A percentile compares a stretch with the other conserved stretches of the same genome.
These are phyloP conservation scores for Penicillium polonicum DNA, from an alignment of 2,329 filamentous ascomycete genomes.

Conservation along the genomic window DNA sequence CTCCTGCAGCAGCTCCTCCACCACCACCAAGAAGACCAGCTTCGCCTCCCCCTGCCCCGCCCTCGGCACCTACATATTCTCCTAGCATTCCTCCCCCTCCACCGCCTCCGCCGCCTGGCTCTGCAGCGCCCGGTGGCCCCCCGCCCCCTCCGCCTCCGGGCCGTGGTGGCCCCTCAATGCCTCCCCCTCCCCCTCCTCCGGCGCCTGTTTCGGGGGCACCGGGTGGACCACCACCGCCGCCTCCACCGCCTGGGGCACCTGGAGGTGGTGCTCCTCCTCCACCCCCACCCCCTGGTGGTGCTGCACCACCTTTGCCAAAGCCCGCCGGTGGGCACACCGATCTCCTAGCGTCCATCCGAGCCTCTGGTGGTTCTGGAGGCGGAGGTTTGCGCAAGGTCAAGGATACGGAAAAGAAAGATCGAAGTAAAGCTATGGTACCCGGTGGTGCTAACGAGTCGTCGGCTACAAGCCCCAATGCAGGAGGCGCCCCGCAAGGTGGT, in stretches of 20 bases:
- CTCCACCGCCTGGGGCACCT: conserved; percentile 44
- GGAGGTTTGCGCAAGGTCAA: conserved; percentile 48
- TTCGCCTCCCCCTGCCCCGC: conserved; percentile 32
- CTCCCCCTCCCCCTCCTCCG: conserved; percentile 38
- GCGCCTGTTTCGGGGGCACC: conserved; percentile 34
- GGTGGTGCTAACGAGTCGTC: conserved; percentile 54
- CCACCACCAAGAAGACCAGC: conserved; percentile 42
- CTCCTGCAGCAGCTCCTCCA: conserved; percentile 43
- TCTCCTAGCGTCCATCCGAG: conserved; percentile 49
- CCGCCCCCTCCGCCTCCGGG: conserved; percentile 41
- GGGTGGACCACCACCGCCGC: conserved; percentile 45
- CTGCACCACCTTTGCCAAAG: conserved; percentile 47
- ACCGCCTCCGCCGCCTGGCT: conserved; percentile 33
- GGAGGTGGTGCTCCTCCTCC: conserved; percentile 55
- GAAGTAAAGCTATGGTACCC: conserved; percentile 46
- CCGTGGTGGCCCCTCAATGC: conserved; percentile 16
- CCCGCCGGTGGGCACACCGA: conserved; percentile 42
- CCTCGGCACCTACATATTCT: conserved; percentile 24
- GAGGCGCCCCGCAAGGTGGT: conserved; percentile 54
- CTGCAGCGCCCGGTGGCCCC: conserved; percentile 35
- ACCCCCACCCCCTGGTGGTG: conserved; percentile 40
- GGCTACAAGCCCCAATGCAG: conserved; percentile 56
- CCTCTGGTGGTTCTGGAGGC: conserved; percentile 56
- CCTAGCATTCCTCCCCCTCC: conserved; percentile 41
- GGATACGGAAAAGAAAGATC: conserved; percentile 48